phyloP scores from a whole-genome alignment of 768 basidiomycete genomes.

The Pilatotrama ljubarskyi region DNA sequence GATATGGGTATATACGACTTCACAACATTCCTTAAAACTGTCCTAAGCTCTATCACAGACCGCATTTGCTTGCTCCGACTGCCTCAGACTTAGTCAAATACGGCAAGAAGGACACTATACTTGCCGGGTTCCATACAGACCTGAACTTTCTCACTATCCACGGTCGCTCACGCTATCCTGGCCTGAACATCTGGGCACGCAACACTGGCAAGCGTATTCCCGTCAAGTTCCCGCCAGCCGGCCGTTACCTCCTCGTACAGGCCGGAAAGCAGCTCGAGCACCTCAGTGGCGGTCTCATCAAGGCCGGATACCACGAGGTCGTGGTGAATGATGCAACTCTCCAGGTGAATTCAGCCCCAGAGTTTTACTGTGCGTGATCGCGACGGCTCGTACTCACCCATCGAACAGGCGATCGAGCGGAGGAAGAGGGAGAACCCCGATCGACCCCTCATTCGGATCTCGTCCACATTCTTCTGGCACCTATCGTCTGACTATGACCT shows the following conservation, averaged over 20 bases:
- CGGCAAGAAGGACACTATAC: slow-evolving; percentile 75
- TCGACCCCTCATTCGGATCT: slow-evolving; percentile 92
- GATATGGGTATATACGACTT: slow-evolving; percentile 64
- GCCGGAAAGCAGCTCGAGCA: slow-evolving; percentile 96
- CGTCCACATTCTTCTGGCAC: slow-evolving; percentile 96
- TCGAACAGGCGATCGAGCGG: slow-evolving; percentile 56
- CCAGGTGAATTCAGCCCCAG: slow-evolving; percentile 44
- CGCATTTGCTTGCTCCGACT: slow-evolving; percentile 91
- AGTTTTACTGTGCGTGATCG: too few species aligned
- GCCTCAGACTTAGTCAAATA: slow-evolving; percentile 87
- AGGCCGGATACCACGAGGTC: slow-evolving; percentile 94
- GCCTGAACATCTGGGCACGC: slow-evolving; percentile 91
- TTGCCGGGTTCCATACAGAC: slow-evolving; percentile 94
- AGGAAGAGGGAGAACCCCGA: slow-evolving; percentile 59
- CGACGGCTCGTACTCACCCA: neutral
- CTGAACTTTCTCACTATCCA: slow-evolving; percentile 94
- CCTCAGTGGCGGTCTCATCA: slow-evolving; percentile 78
- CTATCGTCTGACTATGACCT: slow-evolving; percentile 83
- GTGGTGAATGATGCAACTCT: slow-evolving; percentile 84
- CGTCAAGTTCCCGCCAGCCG: slow-evolving; percentile 81
- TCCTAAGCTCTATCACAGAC: slow-evolving; percentile 39
- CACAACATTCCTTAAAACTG: neutral
- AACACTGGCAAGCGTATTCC: slow-evolving; percentile 90
- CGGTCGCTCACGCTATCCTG: slow-evolving; percentile 83
- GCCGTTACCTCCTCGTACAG: slow-evolving; percentile 84